Evolutionary conservation across 2,329 filamentous ascomycete species (phyloP), one percentile per base, ranked within the genome.

Genomic region (Diplodia scrobiculata): DNA sequence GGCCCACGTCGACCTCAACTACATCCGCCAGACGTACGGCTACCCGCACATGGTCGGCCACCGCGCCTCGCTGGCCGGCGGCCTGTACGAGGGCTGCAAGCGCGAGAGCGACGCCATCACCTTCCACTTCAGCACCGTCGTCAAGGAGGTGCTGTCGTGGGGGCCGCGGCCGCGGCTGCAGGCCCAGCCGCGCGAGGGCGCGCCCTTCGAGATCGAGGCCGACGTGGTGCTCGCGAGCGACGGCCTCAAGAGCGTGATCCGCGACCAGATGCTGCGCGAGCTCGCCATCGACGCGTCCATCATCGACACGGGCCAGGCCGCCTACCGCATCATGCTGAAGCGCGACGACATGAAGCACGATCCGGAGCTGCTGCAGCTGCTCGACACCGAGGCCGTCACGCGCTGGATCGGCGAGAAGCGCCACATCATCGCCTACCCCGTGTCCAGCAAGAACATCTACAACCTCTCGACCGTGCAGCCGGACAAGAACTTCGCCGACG

Each of bases 31-130:
- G 9, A 87, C 84, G 36, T 94, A 92, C 73, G 85, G 85, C 41
- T 92, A 89, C 74, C 87, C 89, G 0, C 91, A 94, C 78, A 92
- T 91, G 84, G 89, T 91, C 4, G 91, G 90, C 7, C 91, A 95
- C 74, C 86, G 91, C 21, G 83, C 88, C 0, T 90, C 88, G 9
- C 83, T 94, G 3, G 89, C 91, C 5, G 84, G 84, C 41, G 84
- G 85, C 5, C 79, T 94, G 36, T 92, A 87, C 76, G 82, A 89
- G 55, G 90, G 85, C n/a, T 93, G 90, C 77, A 80, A 86, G 71
- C 79, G 81, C 54, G 83, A 90, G 71, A 75, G 83, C 34, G 34
- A 36, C 19, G 80, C 80, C 6, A 87, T 94, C 73, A 86, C 76
- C 6, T 92, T 94, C 78, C 84, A 88, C 77, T 89, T 93, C 73